Percentiles rank a stretch among this genome's conserved stretches.
phyloP scores from a whole-genome alignment of 1,284 basidiomycete genomes.

The Rhodotorula sp. region DNA sequence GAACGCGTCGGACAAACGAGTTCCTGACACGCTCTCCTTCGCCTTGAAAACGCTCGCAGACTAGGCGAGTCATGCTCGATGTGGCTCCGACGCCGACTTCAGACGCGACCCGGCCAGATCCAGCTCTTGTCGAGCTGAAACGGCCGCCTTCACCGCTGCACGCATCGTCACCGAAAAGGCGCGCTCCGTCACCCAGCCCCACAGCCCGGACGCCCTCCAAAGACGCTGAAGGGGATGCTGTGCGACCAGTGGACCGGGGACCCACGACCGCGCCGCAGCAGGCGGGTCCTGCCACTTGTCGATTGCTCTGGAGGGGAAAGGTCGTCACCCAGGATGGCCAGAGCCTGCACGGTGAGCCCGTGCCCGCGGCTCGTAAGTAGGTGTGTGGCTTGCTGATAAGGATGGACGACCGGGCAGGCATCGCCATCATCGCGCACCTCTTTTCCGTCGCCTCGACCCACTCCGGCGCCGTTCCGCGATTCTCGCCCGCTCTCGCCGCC shows the following conservation, averaged over 20 bases:
- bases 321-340: background rate
- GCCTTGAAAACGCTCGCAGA: too few species aligned
- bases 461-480: background rate
- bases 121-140: background rate
- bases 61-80: too few species aligned
- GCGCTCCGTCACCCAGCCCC: background rate
- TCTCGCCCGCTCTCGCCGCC: constrained; percentile 5
- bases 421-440: constrained; percentile 39
- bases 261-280: background rate
- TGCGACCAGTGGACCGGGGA: background rate
- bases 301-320: constrained; percentile 32
- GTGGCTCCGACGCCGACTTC: too few species aligned
- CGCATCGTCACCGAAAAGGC: background rate
- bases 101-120: too few species aligned
- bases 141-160: background rate
- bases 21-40: too few species aligned
- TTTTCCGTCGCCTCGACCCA: constrained; percentile 27
- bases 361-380: background rate
- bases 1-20: too few species aligned
- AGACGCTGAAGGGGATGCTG: background rate
- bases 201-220: background rate
- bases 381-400: background rate
- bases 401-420: constrained; percentile 7
- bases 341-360: constrained; percentile 18
- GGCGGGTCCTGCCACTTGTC: background rate